Conservation (phyloP, 768 basidiomycete species). For the Panaeolus cyanescens region DNA sequence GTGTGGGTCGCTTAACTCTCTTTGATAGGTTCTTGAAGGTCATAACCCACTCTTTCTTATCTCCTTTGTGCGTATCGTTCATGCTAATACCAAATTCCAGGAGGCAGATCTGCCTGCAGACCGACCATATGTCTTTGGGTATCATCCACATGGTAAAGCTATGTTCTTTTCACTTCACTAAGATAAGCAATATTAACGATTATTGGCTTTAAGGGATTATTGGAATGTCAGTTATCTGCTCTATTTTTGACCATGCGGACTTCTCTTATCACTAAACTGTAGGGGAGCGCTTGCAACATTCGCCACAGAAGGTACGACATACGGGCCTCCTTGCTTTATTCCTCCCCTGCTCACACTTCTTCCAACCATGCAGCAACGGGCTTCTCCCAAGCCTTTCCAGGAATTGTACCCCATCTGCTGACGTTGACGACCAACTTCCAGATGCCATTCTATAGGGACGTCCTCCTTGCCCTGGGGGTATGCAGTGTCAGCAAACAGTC, state of each 20-base stretch:
- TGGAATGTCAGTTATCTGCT: slow-evolving; percentile 73
- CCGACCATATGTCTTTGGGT: slow-evolving; percentile 94
- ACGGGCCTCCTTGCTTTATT: not conserved
- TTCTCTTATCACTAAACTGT: slow-evolving; percentile 2
- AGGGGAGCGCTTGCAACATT: slow-evolving; percentile 98
- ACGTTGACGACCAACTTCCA: slow-evolving; percentile 90
- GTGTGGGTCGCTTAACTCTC: slow-evolving; percentile 26
- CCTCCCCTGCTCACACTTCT: slow-evolving; percentile 6
- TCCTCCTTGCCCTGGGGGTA: slow-evolving; percentile 84
- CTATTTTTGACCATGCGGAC: not conserved
- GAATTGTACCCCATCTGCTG: slow-evolving; percentile 89
- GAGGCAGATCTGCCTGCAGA: slow-evolving; percentile 91
- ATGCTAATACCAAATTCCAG: slow-evolving; percentile 37
- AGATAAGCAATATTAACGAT: not conserved
- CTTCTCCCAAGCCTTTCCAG: slow-evolving; percentile 88
- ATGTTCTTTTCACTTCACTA: not conserved
- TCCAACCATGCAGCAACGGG: slow-evolving; percentile 67
- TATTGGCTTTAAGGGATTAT: slow-evolving; percentile 74
- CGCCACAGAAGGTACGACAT: slow-evolving; percentile 80
- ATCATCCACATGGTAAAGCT: slow-evolving; percentile 90
- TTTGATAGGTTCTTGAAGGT: slow-evolving; percentile 53
- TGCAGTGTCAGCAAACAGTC: slow-evolving; percentile 90
- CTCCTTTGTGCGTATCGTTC: not conserved
- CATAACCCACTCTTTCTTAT: not conserved
- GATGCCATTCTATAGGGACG: slow-evolving; percentile 92